These are phyloP conservation scores for Lanmaoa pseudosensibilis DNA, from an alignment of 768 basidiomycete species.

Conservation along the genomic window DNA sequence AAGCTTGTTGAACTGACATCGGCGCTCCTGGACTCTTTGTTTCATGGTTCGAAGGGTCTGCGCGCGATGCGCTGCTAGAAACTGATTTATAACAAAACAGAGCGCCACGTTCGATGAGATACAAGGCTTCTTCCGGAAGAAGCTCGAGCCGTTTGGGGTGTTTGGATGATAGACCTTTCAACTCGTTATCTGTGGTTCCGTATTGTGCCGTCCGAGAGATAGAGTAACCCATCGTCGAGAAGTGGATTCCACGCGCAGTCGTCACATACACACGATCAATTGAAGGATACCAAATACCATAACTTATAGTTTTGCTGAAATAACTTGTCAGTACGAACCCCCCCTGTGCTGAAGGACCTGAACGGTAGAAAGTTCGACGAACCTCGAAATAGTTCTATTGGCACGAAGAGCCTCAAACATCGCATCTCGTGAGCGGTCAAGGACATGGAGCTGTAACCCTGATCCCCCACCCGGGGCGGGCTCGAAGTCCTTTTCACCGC, in stretches of 20 bases:
- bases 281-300: slow-evolving; percentile 75
- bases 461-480: slow-evolving; percentile 66
- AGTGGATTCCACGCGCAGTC: slow-evolving; percentile 78
- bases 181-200: slow-evolving; percentile 28
- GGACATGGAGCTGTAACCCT: slow-evolving; percentile 74
- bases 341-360: not conserved
- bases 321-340: not conserved
- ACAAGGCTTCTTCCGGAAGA: slow-evolving; percentile 92
- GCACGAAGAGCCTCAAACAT: slow-evolving; percentile 83
- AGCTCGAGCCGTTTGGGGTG: slow-evolving; percentile 72
- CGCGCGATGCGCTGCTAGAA: slow-evolving; percentile 25
- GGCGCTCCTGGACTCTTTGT: slow-evolving; percentile 58
- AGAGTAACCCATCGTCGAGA: slow-evolving; percentile 79
- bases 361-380: slow-evolving; percentile 16
- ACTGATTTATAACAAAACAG: slow-evolving; percentile 78
- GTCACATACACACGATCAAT: slow-evolving; percentile 67
- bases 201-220: slow-evolving; percentile 47
- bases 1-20: slow-evolving; percentile 92
- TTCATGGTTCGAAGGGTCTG: slow-evolving; percentile 22
- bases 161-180: slow-evolving; percentile 32
- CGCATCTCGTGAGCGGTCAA: slow-evolving; percentile 77
- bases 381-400: slow-evolving; percentile 77
- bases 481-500: slow-evolving; percentile 98
- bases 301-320: slow-evolving; percentile 71
- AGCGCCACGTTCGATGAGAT: slow-evolving; percentile 87